Conservation (phyloP, 768 basidiomycete species). For the Collybia sordida region DNA sequence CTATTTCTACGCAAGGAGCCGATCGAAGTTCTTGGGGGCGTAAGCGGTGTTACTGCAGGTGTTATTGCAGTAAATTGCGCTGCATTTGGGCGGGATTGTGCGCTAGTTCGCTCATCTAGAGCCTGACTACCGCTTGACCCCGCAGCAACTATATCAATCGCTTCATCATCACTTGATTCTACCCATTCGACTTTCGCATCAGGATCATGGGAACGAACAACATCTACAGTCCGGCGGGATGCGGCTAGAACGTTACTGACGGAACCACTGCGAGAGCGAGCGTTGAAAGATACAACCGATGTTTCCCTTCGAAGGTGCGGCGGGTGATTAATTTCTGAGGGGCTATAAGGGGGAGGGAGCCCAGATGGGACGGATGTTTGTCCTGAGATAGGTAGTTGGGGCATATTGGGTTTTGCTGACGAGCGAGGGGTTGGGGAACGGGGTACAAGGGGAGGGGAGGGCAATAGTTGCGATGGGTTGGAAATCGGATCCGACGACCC, state of each 20-base stretch:
- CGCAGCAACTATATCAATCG: slow-evolving; percentile 79
- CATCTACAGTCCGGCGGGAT: slow-evolving; percentile 34
- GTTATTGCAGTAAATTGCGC: slow-evolving; percentile 21
- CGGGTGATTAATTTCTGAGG: slow-evolving; percentile 28
- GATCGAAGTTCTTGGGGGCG: slow-evolving; percentile 27
- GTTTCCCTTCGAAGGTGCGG: slow-evolving; percentile 36
- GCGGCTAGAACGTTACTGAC: slow-evolving; percentile 60
- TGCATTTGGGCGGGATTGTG: slow-evolving; percentile 36
- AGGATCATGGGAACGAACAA: slow-evolving; percentile 32
- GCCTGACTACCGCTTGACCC: slow-evolving; percentile 80
- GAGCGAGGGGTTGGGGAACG: slow-evolving; percentile 39
- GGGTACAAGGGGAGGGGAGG: slow-evolving; percentile 24
- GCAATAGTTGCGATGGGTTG: slow-evolving; percentile 24
- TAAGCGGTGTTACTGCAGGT: slow-evolving; percentile 25
- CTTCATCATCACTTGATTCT: slow-evolving; percentile 84
- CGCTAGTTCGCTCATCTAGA: slow-evolving; percentile 81
- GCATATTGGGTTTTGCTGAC: slow-evolving; percentile 32
- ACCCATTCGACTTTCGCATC: slow-evolving; percentile 68
- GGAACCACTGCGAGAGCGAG: slow-evolving; percentile 53
- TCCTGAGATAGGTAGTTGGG: slow-evolving; percentile 25
- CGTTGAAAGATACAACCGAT: slow-evolving; percentile 41
- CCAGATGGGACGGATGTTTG: slow-evolving; percentile 38
- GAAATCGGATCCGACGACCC: slow-evolving; percentile 34
- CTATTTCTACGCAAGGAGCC: slow-evolving; percentile 46
- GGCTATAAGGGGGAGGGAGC: slow-evolving; percentile 64